Evolutionary conservation across 1,284 basidiomycete genomes (phyloP).

Genomic region (Agroathelia rolfsii): DNA sequence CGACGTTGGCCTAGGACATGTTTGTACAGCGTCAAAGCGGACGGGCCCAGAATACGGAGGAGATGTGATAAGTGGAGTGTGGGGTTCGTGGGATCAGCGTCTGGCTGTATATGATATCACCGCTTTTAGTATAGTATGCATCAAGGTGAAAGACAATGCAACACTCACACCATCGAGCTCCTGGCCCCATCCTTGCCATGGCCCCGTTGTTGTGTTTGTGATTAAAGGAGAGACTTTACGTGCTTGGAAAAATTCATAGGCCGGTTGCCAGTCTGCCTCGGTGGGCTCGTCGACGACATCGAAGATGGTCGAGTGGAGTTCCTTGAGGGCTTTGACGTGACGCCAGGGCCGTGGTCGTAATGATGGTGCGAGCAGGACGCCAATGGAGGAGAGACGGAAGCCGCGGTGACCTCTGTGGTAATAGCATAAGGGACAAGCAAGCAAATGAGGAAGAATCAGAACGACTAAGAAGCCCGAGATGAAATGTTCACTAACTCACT

Average conservation of each 20-base stretch:
- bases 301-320: slow-evolving; percentile 48
- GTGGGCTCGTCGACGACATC: slow-evolving; percentile 36
- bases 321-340: slow-evolving; percentile 53
- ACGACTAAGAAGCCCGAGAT: too few species aligned
- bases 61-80: slow-evolving; percentile 58
- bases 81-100: slow-evolving; percentile 33
- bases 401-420: slow-evolving; percentile 71
- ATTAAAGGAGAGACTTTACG: slow-evolving; percentile 43
- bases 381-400: slow-evolving; percentile 66
- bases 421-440: too few species aligned
- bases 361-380: slow-evolving; percentile 60
- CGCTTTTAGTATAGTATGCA: slow-evolving; percentile 5
- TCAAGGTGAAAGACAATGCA: too few species aligned
- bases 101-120: slow-evolving; percentile 18
- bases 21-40: slow-evolving; percentile 67
- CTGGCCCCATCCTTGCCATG: slow-evolving; percentile 57
- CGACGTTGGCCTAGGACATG: slow-evolving; percentile 61
- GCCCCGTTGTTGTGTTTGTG: too few species aligned
- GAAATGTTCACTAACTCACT: too few species aligned
- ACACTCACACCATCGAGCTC: slow-evolving; percentile 45
- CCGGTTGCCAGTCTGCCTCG: slow-evolving; percentile 56
- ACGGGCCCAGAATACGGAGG: slow-evolving; percentile 65
- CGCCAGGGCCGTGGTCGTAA: slow-evolving; percentile 59
- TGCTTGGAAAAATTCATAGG: slow-evolving; percentile 53
- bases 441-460: too few species aligned